phyloP scores from a whole-genome alignment of 768 basidiomycete species.

The Mrakia gelida region DNA sequence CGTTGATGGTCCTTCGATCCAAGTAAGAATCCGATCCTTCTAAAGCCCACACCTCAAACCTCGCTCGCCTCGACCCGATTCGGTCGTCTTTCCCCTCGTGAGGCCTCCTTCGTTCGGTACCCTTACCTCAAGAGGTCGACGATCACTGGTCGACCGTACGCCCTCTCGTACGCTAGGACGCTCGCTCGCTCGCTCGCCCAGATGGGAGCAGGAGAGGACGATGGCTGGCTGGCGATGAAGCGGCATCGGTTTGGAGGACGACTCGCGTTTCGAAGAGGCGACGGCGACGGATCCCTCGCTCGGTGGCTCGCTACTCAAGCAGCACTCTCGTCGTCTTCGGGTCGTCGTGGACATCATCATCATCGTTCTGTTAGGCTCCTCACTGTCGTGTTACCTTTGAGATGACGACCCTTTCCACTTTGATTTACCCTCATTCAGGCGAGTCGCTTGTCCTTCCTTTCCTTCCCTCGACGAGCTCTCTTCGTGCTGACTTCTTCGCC shows the following conservation, averaged over 20 bases:
- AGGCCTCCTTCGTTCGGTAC: neutral
- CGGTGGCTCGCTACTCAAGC: neutral
- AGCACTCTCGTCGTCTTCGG: too few species aligned
- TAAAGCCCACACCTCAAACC: neutral
- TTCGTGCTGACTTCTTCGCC: neutral
- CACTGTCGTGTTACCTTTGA: constrained; percentile 7
- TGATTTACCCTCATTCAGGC: constrained; percentile 24
- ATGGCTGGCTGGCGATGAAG: too few species aligned
- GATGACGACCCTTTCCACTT: constrained; percentile 21
- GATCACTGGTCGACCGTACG: too few species aligned
- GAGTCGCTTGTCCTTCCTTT: neutral
- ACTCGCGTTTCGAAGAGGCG: too few species aligned
- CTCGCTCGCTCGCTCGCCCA: too few species aligned
- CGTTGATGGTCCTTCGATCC: constrained; percentile 29
- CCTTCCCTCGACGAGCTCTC: too few species aligned
- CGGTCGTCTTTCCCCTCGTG: neutral
- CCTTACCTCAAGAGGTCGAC: too few species aligned
- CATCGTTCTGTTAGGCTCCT: neutral
- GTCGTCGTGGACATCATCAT: neutral
- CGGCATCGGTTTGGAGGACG: too few species aligned
- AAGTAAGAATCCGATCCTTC: constrained; percentile 21
- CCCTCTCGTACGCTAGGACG: too few species aligned
- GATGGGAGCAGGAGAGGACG: too few species aligned
- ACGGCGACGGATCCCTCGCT: neutral
- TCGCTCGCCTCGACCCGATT: neutral